Percentiles rank a stretch among this genome's conserved stretches.
These are phyloP conservation scores for Protomyces arabidopsidicola DNA, from an alignment of 1,139 yeast species.

Conservation along the genomic window DNA sequence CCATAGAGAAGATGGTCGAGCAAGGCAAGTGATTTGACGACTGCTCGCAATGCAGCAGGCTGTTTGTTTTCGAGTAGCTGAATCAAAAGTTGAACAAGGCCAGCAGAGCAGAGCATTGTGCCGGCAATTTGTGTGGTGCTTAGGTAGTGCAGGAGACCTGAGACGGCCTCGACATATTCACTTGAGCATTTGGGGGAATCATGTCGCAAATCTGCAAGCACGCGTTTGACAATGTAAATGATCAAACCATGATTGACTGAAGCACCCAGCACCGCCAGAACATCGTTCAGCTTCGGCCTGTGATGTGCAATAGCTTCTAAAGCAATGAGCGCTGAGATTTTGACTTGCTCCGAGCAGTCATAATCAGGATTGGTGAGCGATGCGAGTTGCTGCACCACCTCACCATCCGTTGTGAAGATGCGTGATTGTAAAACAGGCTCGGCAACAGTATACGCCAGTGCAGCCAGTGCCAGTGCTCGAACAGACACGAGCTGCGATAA, in stretches of 20 bases:
- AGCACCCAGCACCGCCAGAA: slow-evolving; percentile 79
- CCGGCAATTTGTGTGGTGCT: slow-evolving; percentile 29
- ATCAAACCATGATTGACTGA: slow-evolving; percentile 81
- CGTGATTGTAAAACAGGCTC: slow-evolving; percentile 42
- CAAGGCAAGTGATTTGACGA: slow-evolving; percentile 56
- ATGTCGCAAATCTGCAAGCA: slow-evolving; percentile 49
- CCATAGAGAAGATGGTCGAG: slow-evolving; percentile 53
- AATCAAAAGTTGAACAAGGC: slow-evolving; percentile 62
- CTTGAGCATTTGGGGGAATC: slow-evolving; percentile 37
- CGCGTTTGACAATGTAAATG: slow-evolving; percentile 64
- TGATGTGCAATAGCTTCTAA: slow-evolving; percentile 68
- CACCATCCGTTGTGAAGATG: slow-evolving; percentile 71
- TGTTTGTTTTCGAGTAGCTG: slow-evolving; percentile 56
- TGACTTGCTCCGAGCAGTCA: slow-evolving; percentile 49
- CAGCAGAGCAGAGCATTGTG: slow-evolving; percentile 49
- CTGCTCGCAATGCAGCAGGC: slow-evolving; percentile 29
- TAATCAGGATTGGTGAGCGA: slow-evolving; percentile 63
- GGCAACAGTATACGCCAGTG: slow-evolving; percentile 36
- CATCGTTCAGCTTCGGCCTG: slow-evolving; percentile 69
- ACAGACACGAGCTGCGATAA: slow-evolving; percentile 57
- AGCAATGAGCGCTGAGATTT: slow-evolving; percentile 60
- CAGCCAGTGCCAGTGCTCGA: slow-evolving; percentile 67
- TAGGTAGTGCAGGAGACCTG: slow-evolving; percentile 35
- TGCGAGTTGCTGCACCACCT: slow-evolving; percentile 63
- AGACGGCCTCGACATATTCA: slow-evolving; percentile 29